Base-by-base conservation (phyloP, 2,329 filamentous ascomycete genomes). In the Mariannaea elegans region DNA sequence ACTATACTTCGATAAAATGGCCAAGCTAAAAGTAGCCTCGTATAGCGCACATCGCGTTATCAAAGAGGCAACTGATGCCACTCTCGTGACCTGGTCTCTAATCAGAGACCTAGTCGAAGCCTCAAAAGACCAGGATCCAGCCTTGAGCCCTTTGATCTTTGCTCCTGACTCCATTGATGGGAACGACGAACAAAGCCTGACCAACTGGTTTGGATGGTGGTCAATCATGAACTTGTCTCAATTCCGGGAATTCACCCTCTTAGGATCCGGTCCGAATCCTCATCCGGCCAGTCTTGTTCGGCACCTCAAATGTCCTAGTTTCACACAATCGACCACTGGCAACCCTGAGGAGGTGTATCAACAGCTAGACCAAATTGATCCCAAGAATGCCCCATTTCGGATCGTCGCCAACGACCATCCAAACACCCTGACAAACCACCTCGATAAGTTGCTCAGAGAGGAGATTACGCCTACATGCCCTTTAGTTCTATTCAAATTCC, bases 191-290 rank as follows among this genome's bases (percentile, higher is more conserved):
- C 83, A 87, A 67, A 87, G 82, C 56, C 74, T 90, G 24, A 80
- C 89, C 9, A 85, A 87, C 62, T 88, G 84, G 82, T 89, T 88
- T 69, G 85, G 83, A 1, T 84, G 78, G 72, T 89, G 86, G 87
- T 77, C 84, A 1, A 74, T 78, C 29, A 60, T 72, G 55, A 80
- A 81, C 27, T 67, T 85, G 32, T 81, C 87, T 56, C 73, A 74
- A 38, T 85, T 81, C 65, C 81, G 85, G 29, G 82, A 79, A 34
- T 88, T 89, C 64, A 75, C 77, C 16, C 82, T 89, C 3, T 54
- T 89, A 4, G 86, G 86, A 3, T 84, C 84, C 1, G 66, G 67
- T 27, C 24, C 24, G 21, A 48, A 63, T 10, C 51, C 64, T 8
- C 61, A 61, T 12, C 16, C 49, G 14, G 46, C 16, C 13, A 69